These are phyloP conservation scores for Aspergillus tubingensis DNA, from an alignment of 2,329 filamentous ascomycete species.

Conservation along the genomic window DNA sequence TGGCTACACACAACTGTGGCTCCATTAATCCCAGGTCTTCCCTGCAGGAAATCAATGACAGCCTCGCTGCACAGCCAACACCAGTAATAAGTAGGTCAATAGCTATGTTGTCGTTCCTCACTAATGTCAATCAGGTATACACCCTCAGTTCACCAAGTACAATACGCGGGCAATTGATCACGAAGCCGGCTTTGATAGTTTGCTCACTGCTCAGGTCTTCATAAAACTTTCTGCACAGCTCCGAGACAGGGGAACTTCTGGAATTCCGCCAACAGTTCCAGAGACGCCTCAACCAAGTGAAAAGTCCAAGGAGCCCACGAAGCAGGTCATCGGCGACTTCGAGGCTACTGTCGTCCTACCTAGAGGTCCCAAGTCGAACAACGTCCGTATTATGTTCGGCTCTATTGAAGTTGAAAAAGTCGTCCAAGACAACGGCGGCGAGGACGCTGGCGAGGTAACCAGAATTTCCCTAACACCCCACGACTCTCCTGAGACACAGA, in stretches of 20 bases:
- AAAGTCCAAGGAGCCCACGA: not conserved
- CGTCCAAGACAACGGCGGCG: not conserved
- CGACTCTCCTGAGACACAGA: slow-evolving; percentile 17
- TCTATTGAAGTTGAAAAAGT: slow-evolving; percentile 1
- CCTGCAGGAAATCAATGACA: slow-evolving; percentile 32
- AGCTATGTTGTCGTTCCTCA: not conserved
- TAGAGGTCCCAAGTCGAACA: not conserved
- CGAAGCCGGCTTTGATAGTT: slow-evolving; percentile 66
- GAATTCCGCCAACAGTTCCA: not conserved
- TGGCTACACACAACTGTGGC: slow-evolving; percentile 59
- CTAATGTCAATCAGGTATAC: slow-evolving; percentile 33
- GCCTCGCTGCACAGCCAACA: slow-evolving; percentile 23
- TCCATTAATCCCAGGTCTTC: slow-evolving; percentile 51
- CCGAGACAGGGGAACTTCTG: slow-evolving; percentile 37
- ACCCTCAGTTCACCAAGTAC: slow-evolving; percentile 37
- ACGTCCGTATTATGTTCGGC: not conserved
- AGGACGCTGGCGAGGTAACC: not conserved
- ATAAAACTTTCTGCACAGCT: slow-evolving; percentile 58
- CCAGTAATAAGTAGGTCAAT: slow-evolving; percentile 35
- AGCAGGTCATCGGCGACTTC: not conserved
- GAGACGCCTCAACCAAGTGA: too few species aligned
- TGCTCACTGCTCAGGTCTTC: slow-evolving; percentile 61
- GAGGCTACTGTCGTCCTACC: not conserved
- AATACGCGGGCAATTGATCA: slow-evolving; percentile 39
- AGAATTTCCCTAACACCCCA: not conserved